Percentiles rank a stretch among this genome's conserved stretches.
Evolutionary conservation across 805 yeast genomes (phyloP).

Genomic region (Yarrowia hollandica): DNA sequence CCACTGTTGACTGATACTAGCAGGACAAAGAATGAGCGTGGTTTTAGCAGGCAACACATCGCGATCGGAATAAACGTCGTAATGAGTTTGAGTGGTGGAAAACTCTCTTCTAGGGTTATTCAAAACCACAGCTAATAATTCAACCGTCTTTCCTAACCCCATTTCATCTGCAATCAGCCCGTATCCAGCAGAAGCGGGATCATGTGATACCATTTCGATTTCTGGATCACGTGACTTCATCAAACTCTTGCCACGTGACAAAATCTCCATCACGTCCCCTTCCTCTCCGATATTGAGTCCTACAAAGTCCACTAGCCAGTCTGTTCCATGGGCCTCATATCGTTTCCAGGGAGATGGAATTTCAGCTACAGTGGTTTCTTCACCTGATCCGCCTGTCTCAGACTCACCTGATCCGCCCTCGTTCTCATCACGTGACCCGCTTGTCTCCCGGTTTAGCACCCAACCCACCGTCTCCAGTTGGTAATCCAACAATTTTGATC

Average conservation of each 20-base stretch:
- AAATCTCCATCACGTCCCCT: neutral
- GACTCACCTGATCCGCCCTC: neutral
- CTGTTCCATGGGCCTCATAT: slow-evolving; percentile 27
- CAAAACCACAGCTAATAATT: slow-evolving; percentile 64
- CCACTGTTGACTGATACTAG: slow-evolving; percentile 85
- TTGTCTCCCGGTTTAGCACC: slow-evolving; percentile 43
- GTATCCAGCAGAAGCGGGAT: slow-evolving; percentile 48
- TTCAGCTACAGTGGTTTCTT: too few species aligned
- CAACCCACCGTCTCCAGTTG: slow-evolving; percentile 44
- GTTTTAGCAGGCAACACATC: slow-evolving; percentile 57
- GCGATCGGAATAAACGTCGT: slow-evolving; percentile 48
- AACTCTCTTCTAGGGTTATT: slow-evolving; percentile 56
- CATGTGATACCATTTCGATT: neutral
- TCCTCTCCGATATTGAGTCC: slow-evolving; percentile 4
- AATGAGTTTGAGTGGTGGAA: slow-evolving; percentile 8
- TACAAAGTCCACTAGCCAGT: slow-evolving; percentile 33
- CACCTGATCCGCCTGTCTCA: slow-evolving; percentile 30
- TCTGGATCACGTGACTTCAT: neutral
- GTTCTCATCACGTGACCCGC: slow-evolving; percentile 30
- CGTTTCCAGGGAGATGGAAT: slow-evolving; percentile 1
- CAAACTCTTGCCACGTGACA: neutral
- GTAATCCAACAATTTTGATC: slow-evolving; percentile 37
- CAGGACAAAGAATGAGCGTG: slow-evolving; percentile 83
- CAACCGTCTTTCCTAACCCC: slow-evolving; percentile 97
- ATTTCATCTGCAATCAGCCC: slow-evolving; percentile 91